Base-by-base conservation (phyloP, 1,139 yeast species). In the Kurtzmaniella quercitrusa region DNA sequence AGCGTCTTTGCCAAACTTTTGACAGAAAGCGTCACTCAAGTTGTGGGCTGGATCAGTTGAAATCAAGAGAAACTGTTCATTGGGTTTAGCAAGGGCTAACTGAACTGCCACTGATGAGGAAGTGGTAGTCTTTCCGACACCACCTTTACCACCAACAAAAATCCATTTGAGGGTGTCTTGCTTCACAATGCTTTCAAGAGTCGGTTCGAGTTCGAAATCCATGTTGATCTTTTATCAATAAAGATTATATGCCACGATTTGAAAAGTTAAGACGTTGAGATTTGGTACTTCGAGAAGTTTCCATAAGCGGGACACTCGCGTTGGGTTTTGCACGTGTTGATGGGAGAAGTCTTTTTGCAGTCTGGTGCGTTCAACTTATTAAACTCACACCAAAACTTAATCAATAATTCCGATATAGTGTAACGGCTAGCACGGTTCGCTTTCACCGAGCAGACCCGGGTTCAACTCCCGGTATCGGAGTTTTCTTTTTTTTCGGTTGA, bases 11-110 rank as follows among this genome's bases (percentile, higher is more conserved):
- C 95, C 95, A 59, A 93, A 93, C 63, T 93, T 93, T 63, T 93
- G 98, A 60, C 96, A 96, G 66, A 93, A 93, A 1, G 98, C 98
- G 63, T 93, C 98, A 28, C 96, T 86, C 54, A 93, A 74, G 62
- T 93, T 93, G 65, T 93, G 98, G 3, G 98, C 98, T 20, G 98
- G 98, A 66, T 93, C 98, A 0, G 98, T 93, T 22, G 98, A 91
- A 54, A 93, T 93, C 56, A 93, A 72, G 48, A 93, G 72, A 51
- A 89, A 95, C 55, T 86, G 83, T 51, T 88, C 91, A 23, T 78
- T 61, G 42, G 94, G 93, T 59, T 88, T 84, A 45, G 87, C 82
- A 46, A 88, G 69, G 2, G 94, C 93, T 59, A 85, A 71, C 66
- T 93, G 98, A 47, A 91, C 87, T 21, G 98, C 96, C 52, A 93